Percentiles rank a stretch among this genome's conserved stretches.
phyloP scores from a whole-genome alignment of 2,329 filamentous ascomycete genomes.

The Cercospora janseana region DNA sequence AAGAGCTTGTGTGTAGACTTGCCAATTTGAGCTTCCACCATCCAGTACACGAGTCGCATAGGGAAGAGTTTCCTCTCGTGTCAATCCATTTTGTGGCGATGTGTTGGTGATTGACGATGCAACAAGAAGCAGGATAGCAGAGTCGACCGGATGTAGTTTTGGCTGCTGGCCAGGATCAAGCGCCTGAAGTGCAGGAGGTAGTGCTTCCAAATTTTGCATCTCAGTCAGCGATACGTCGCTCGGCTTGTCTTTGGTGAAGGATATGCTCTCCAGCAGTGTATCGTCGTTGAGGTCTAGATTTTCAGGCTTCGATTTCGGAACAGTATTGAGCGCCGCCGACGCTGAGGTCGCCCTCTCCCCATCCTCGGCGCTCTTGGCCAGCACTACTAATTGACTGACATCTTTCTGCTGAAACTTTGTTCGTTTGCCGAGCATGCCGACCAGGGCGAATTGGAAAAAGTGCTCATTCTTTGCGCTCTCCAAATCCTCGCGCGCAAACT shows the following conservation, averaged over 20 bases:
- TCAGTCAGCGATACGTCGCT: constrained; percentile 36
- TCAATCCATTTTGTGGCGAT: constrained; percentile 78
- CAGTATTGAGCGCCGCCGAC: constrained; percentile 1
- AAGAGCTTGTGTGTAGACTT: constrained; percentile 91
- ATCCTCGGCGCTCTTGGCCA: constrained; percentile 70
- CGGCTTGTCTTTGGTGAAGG: constrained; percentile 62
- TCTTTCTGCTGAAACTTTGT: constrained; percentile 77
- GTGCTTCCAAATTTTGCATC: constrained; percentile 46
- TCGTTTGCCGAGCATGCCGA: constrained; percentile 80
- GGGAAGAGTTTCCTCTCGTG: constrained; percentile 87
- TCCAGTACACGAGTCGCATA: constrained; percentile 85
- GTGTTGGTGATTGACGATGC: constrained; percentile 91
- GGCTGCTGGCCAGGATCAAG: constrained; percentile 80
- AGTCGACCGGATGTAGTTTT: constrained; percentile 76
- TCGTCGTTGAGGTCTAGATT: constrained; percentile 84
- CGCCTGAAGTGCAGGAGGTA: constrained; percentile 62
- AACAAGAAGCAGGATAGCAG: constrained; percentile 74
- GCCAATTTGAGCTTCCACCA: constrained; percentile 93
- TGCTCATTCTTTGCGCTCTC: constrained; percentile 64
- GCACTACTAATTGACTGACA: constrained; percentile 83
- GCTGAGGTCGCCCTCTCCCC: constrained; percentile 10
- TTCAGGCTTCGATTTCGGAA: constrained; percentile 37
- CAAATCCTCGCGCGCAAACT: constrained; percentile 69
- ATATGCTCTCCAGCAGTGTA: constrained; percentile 82
- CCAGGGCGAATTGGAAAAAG: constrained; percentile 77